A percentile compares a stretch with the other conserved stretches of the same genome.
phyloP scores from a whole-genome alignment of 2,329 filamentous ascomycete genomes.

The Paradendryphiella salina region DNA sequence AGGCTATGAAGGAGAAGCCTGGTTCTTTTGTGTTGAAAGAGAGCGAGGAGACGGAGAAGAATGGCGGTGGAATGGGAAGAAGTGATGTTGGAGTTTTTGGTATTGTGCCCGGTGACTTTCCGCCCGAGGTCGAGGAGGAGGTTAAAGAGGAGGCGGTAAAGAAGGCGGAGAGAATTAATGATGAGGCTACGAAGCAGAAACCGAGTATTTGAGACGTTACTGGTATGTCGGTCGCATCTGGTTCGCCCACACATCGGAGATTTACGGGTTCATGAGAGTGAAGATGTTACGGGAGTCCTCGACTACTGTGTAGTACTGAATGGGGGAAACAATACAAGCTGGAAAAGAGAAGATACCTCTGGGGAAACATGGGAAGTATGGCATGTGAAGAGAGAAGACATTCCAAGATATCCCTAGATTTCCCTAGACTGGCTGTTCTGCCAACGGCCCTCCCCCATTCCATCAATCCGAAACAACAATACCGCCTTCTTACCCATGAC shows the following conservation, averaged over 20 bases:
- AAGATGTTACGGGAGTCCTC: too few relatives aligned
- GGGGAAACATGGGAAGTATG: neutral
- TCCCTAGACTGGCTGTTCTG: neutral
- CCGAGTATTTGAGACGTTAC: slow-evolving; percentile 4
- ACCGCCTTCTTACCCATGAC: neutral
- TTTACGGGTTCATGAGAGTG: too few relatives aligned
- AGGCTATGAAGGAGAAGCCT: slow-evolving; percentile 52
- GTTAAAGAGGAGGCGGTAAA: slow-evolving; percentile 8
- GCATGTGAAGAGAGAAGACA: neutral
- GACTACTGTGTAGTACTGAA: too few relatives aligned
- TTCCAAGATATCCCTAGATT: neutral
- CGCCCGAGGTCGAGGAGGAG: slow-evolving; percentile 23
- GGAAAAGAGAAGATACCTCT: neutral
- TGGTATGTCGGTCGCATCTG: too few relatives aligned
- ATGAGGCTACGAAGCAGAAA: slow-evolving; percentile 25
- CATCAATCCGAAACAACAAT: neutral
- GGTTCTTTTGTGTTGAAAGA: slow-evolving; percentile 50
- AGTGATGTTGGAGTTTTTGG: slow-evolving; percentile 49
- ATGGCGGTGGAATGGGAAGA: slow-evolving; percentile 56
- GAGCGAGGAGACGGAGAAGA: slow-evolving; percentile 53
- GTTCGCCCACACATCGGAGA: too few relatives aligned
- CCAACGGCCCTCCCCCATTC: too few relatives aligned
- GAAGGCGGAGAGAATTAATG: slow-evolving; percentile 11
- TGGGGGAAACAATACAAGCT: too few relatives aligned
- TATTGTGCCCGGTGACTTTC: slow-evolving; percentile 33